Evolutionary conservation across 768 basidiomycete genomes (phyloP).

Genomic region (Polyporus arcularius): DNA sequence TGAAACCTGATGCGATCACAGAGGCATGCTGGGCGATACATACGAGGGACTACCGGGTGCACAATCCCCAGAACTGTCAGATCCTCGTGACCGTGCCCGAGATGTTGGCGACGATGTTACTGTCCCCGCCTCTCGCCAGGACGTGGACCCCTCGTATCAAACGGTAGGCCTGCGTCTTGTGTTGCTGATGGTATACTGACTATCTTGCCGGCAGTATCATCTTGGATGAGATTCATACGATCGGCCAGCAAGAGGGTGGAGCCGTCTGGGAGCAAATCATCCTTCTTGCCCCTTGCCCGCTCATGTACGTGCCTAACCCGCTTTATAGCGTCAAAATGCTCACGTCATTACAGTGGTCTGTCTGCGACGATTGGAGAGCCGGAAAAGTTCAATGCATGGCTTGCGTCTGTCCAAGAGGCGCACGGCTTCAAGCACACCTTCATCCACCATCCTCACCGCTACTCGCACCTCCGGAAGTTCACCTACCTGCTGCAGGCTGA

Average conservation of each 20-base stretch:
- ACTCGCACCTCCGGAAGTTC: conserved; percentile 74
- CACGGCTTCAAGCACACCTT: conserved; percentile 61
- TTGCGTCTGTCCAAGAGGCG: conserved; percentile 57
- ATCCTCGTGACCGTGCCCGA: conserved; percentile 77
- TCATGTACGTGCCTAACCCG: conserved; percentile 51
- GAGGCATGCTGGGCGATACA: conserved; percentile 67
- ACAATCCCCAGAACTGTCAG: conserved; percentile 67
- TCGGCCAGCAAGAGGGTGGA: conserved; percentile 70
- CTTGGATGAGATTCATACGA: conserved; percentile 67
- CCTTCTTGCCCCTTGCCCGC: conserved; percentile 66
- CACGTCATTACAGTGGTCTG: conserved; percentile 50
- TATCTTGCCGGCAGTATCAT: conserved; percentile 49
- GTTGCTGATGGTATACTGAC: background rate
- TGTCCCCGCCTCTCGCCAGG: conserved; percentile 63
- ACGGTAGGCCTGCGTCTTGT: conserved; percentile 40
- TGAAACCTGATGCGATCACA: conserved; percentile 25
- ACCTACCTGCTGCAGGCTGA: conserved; percentile 45
- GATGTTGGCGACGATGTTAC: conserved; percentile 65
- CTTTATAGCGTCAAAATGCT: background rate
- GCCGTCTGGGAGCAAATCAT: conserved; percentile 78
- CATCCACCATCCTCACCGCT: conserved; percentile 66
- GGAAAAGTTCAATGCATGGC: conserved; percentile 65
- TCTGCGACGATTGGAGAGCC: conserved; percentile 73
- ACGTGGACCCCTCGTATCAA: conserved; percentile 65
- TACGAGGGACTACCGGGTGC: conserved; percentile 62